These are phyloP conservation scores for Tilletia caries DNA, from an alignment of 1,284 basidiomycete species.

Conservation along the genomic window DNA sequence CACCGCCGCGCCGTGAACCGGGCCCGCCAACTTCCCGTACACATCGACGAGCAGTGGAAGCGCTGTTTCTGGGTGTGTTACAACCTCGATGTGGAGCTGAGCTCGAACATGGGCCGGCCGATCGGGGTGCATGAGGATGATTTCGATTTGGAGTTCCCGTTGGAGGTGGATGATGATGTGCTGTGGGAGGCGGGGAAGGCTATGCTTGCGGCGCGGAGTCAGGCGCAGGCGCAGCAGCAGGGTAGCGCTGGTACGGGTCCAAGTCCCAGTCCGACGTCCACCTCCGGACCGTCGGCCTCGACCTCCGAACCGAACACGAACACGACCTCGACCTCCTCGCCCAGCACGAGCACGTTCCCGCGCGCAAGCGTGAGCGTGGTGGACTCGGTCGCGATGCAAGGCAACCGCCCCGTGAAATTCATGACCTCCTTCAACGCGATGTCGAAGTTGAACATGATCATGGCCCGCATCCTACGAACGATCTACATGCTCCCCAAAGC, in stretches of 20 bases:
- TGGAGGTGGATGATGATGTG: conserved; percentile 38
- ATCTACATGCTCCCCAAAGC: conserved; percentile 44
- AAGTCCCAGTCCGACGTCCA: not conserved
- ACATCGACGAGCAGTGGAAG: conserved; percentile 34
- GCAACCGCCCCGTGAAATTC: not conserved
- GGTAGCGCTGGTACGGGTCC: no score
- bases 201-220: conserved; percentile 17
- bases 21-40: conserved; percentile 27
- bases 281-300: not conserved
- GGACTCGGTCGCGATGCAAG: conserved; percentile 4
- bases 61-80: conserved; percentile 42
- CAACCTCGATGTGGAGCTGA: conserved; percentile 35
- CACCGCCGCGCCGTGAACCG: conserved; percentile 36
- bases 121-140: conserved; percentile 45
- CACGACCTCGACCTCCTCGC: no score
- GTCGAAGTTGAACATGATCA: conserved; percentile 36
- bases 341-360: no score
- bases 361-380: no score
- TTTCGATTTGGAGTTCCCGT: conserved; percentile 39
- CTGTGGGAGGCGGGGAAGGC: conserved; percentile 28
- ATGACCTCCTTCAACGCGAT: conserved; percentile 35
- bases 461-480: conserved; percentile 43
- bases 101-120: conserved; percentile 34
- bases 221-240: conserved; percentile 26
- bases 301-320: no score